A percentile compares a stretch with the other conserved stretches of the same genome.
These are phyloP conservation scores for Trypanosoma grayi DNA, from an alignment of 208 protist species.

Conservation along the genomic window DNA sequence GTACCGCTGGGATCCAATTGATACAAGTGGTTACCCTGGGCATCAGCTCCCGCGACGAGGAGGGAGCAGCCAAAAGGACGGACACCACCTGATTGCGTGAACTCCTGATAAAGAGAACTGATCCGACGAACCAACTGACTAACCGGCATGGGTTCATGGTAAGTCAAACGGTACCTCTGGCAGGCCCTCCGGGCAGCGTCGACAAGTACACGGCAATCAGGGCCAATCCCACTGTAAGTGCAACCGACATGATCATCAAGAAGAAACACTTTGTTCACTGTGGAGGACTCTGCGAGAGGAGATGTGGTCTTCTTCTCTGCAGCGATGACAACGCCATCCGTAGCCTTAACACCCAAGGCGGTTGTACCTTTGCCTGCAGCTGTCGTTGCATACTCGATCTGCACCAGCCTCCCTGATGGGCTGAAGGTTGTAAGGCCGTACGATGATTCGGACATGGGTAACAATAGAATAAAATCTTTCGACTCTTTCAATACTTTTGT, in stretches of 20 bases:
- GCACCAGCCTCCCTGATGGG: constrained; percentile 99
- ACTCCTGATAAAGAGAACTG: constrained; percentile 99
- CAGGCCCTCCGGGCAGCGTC: constrained; percentile 95
- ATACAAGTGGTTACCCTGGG: constrained; percentile 96
- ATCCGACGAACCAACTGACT: constrained; percentile 96
- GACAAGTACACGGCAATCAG: constrained; percentile 97
- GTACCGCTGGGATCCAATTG: constrained; percentile 99
- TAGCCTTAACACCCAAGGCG: constrained; percentile 92
- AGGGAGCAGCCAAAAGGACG: constrained; percentile 99
- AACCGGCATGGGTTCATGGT: constrained; percentile 96
- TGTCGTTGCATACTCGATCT: constrained; percentile 99
- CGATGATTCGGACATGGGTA: constrained; percentile 88
- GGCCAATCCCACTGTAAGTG: constrained; percentile 99
- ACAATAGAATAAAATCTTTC: constrained; percentile 1
- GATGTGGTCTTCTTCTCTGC: constrained; percentile 98
- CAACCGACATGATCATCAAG: constrained; percentile 95
- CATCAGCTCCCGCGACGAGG: constrained; percentile 97
- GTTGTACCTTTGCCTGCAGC: constrained; percentile 94
- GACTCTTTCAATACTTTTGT: too few species aligned
- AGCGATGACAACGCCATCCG: constrained; percentile 99
- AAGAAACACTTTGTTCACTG: constrained; percentile 95
- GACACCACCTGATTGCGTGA: constrained; percentile 99
- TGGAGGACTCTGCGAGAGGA: constrained; percentile 93
- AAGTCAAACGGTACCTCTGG: constrained; percentile 93
- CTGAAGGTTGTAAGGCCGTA: constrained; percentile 99